Percentiles rank a stretch among this genome's conserved stretches.
These are phyloP conservation scores for Trichoderma pleuroti DNA, from an alignment of 2,329 filamentous ascomycete genomes.

Conservation along the genomic window DNA sequence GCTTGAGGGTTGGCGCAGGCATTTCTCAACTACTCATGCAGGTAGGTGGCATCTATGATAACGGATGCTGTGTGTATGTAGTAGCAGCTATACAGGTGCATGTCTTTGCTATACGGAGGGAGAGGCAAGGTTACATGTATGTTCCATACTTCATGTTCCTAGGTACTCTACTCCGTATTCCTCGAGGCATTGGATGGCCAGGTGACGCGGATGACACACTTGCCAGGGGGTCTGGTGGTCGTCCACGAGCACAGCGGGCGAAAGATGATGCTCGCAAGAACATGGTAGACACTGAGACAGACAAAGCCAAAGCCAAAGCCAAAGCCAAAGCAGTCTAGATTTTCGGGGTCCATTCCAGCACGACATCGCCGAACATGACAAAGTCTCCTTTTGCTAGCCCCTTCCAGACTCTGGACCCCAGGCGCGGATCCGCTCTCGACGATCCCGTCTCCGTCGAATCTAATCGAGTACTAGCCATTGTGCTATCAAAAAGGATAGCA, in stretches of 20 bases:
- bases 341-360: slow-evolving; percentile 9
- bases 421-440: slow-evolving; percentile 6
- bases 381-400: not conserved
- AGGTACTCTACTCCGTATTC: no score
- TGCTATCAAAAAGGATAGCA: not conserved
- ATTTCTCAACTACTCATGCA: not conserved
- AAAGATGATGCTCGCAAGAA: not conserved
- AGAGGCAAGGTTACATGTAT: not conserved
- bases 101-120: not conserved
- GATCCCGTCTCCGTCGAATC: slow-evolving; percentile 4
- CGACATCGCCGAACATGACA: not conserved
- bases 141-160: not conserved
- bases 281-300: not conserved
- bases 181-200: not conserved
- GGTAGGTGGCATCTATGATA: not conserved
- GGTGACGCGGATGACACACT: not conserved
- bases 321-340: not conserved
- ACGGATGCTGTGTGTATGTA: not conserved
- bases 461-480: not conserved
- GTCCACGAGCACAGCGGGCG: not conserved
- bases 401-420: not conserved
- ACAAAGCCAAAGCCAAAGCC: not conserved
- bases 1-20: not conserved
- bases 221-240: no score
- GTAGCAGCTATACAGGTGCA: not conserved